Base-by-base conservation (phyloP, 2,329 filamentous ascomycete genomes). In the Lasiodiplodia gonubiensis region DNA sequence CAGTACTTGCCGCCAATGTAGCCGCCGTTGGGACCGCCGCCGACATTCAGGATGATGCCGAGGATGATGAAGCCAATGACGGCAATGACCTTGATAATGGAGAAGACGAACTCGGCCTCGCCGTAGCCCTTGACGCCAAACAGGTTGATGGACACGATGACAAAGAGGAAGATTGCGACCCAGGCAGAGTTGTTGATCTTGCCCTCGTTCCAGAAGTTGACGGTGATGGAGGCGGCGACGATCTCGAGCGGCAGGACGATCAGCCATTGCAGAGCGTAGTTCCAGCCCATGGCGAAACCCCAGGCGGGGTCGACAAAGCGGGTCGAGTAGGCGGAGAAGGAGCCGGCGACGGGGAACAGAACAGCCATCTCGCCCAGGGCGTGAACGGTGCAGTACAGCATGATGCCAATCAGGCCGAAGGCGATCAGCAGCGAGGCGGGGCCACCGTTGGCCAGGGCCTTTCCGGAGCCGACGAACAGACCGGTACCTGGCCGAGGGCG, bases 261-360 rank as follows among this genome's bases (percentile, higher is more conserved):
- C 2, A 97, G 85, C 94, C 94, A 97, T 80, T 96, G 92, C 72
- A 97, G 78, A 4, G 92, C 92, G 77, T 97, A 92, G 86, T 96
- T 97, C 93, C 93, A 97, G n/a, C 93, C 93, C 92, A 97, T 96
- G 57, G 93, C 92, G 75, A 97, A 97, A 0, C 93, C 93, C 93
- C 93, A 97, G 0, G 94, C 94, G 0, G 94, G 94, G 75, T 97
- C 93, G 23, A 98, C 80, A 74, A 98, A 97, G 21, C 94, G 88
- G 42, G 93, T 97, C 23, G 94, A 95, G 81, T 94, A 97, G 7
- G 93, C 90, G 0, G 93, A 92, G 77, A 97, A 98, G 3, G 93
- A 96, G 67, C 94, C 94, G 27, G 94, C 92, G 30, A 97, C 91
- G 6, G 94, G 94, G 73, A 94, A 97, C 14, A 93, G 81, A n/a